phyloP scores from a whole-genome alignment of 1,284 basidiomycete genomes.

The Ustilago bromivora region DNA sequence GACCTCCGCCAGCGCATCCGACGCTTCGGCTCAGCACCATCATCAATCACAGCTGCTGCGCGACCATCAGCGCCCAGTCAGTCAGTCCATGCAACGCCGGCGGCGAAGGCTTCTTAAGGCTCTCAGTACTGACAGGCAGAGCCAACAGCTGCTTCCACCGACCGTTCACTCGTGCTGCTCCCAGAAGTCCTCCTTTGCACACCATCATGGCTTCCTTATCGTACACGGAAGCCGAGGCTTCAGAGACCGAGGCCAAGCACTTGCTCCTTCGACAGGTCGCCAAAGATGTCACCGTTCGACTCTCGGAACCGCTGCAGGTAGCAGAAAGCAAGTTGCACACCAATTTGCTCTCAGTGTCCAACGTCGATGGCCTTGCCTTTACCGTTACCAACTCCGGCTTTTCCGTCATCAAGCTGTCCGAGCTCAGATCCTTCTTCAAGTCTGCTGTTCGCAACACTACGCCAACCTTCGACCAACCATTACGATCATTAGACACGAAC shows the following conservation, averaged over 20 bases:
- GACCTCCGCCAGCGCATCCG: background rate
- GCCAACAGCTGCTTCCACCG: background rate
- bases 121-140: background rate
- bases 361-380: slow-evolving; percentile 68
- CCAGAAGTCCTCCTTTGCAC: background rate
- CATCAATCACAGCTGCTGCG: slow-evolving; percentile 3
- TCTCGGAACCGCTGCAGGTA: slow-evolving; percentile 58
- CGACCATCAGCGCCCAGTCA: background rate
- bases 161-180: background rate
- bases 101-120: slow-evolving; percentile 1
- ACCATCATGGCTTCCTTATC: slow-evolving; percentile 11
- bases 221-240: slow-evolving; percentile 28
- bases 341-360: slow-evolving; percentile 71
- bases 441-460: slow-evolving; percentile 44
- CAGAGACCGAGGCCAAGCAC: slow-evolving; percentile 71
- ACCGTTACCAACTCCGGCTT: slow-evolving; percentile 70
- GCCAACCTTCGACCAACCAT: slow-evolving; percentile 29
- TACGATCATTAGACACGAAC: slow-evolving; percentile 37
- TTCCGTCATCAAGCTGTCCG: slow-evolving; percentile 63
- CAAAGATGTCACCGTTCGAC: slow-evolving; percentile 62
- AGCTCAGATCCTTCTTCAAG: slow-evolving; percentile 48
- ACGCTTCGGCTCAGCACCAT: background rate
- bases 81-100: slow-evolving; percentile 15
- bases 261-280: slow-evolving; percentile 59
- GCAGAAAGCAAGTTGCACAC: slow-evolving; percentile 42